Conservation (phyloP, 768 basidiomycete species). For the Zangia roseola region DNA sequence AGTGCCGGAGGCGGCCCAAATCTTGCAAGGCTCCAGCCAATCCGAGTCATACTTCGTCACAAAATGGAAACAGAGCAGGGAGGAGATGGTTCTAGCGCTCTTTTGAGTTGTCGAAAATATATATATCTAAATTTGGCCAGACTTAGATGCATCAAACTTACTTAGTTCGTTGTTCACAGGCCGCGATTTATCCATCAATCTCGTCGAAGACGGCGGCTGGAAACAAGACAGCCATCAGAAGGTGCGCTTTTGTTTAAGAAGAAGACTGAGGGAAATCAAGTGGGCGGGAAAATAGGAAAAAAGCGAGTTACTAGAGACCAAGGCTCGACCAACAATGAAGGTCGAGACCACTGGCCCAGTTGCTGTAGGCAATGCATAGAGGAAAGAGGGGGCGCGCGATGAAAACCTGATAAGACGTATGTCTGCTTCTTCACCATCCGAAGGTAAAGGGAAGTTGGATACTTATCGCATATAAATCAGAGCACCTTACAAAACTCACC, state of each 20-base stretch:
- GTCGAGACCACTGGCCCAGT: background rate
- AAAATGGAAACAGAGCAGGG: background rate
- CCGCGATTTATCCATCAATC: too few species aligned
- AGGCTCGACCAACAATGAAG: background rate
- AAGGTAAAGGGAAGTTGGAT: background rate
- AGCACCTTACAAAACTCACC: background rate
- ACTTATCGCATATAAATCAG: background rate
- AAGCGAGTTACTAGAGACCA: background rate
- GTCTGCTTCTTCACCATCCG: background rate
- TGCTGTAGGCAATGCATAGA: too few species aligned
- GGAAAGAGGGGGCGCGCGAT: background rate
- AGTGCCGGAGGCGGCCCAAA: too few species aligned
- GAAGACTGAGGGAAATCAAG: background rate
- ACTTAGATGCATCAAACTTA: too few species aligned
- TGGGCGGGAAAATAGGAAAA: background rate
- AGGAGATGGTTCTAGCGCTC: background rate
- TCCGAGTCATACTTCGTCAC: background rate
- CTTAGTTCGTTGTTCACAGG: too few species aligned
- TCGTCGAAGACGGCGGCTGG: too few species aligned
- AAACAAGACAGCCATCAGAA: background rate
- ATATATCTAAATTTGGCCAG: background rate
- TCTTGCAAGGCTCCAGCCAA: background rate
- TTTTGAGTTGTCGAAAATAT: background rate
- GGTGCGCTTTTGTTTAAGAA: background rate
- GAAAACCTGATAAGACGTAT: background rate